Evolutionary conservation across 768 basidiomycete genomes (phyloP), one percentile per base, ranked within the genome.

Genomic region (Calvatia gigantea): DNA sequence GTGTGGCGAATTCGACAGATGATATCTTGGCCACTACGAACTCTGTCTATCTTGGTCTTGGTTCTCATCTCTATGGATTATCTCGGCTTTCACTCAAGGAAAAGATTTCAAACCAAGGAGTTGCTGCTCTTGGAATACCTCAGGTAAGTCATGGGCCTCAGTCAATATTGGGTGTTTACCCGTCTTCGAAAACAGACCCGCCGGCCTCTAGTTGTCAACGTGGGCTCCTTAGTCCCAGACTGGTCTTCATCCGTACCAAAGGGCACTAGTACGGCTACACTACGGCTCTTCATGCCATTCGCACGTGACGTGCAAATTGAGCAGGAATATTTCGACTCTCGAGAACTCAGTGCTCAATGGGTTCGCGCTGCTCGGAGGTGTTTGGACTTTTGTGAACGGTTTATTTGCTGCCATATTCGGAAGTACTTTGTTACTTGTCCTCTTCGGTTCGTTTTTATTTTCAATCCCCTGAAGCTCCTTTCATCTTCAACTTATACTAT

Each of bases 321-420:
- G 48, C 23, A n/a, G n/a, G 59, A 56, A n/a, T n/a, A n/a, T n/a
- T n/a, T n/a, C n/a, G n/a, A n/a, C n/a, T n/a, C n/a, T n/a, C n/a
- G n/a, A n/a, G n/a, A n/a, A n/a, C n/a, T n/a, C n/a, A n/a, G n/a
- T n/a, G n/a, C n/a, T n/a, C n/a, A n/a, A n/a, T n/a, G n/a, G n/a
- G 7, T 32, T 57, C 9, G 28, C 59, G 3, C 14, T 37, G 0
- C 21, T 54, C 6, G 59, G 56, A 17, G 51, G 50, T 43, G 28
- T 58, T 17, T 60, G 59, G 56, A 48, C 59, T 14, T 54, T 60
- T 32, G 2, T 60, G 2, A 47, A 33, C n/a, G 56, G 50, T 44
- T 19, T 48, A 6, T 57, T 60, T 45, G 51, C 41, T 35, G 19
- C 44, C 2, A 37, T 60, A 5, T 60, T 60, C 49, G 55, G 59